Conservation (phyloP, 176 grass and related monocot genomes). For the Carex littledalei region DNA sequence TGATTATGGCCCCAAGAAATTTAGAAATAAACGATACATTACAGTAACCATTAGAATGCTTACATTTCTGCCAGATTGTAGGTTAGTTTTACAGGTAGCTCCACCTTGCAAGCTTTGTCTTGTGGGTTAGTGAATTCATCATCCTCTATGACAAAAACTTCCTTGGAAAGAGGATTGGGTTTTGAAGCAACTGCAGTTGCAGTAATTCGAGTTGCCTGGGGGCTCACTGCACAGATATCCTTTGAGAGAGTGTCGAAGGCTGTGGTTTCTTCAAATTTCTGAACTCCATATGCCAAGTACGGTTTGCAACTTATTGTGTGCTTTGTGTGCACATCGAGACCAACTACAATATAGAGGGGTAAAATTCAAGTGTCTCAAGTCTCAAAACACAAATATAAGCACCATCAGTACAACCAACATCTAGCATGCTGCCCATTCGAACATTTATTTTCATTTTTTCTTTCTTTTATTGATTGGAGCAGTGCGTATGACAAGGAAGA, state of each 20-base stretch:
- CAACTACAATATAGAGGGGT: conserved; percentile 43
- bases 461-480: not conserved
- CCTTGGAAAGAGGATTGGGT: conserved; percentile 52
- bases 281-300: conserved; percentile 26
- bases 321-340: conserved; percentile 78
- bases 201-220: conserved; percentile 33
- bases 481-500: not conserved
- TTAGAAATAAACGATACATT: not conserved
- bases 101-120: not conserved
- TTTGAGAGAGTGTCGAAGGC: conserved; percentile 30
- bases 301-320: conserved; percentile 51
- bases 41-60: not conserved
- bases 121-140: conserved; percentile 25
- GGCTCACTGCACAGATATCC: conserved; percentile 36
- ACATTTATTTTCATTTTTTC: not conserved
- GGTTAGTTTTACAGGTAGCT: conserved; percentile 4
- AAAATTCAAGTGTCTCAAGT: not conserved
- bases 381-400: not conserved
- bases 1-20: not conserved
- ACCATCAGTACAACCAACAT: conserved; percentile 24
- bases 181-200: conserved; percentile 15
- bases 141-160: conserved; percentile 68
- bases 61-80: conserved; percentile 19
- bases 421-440: not conserved
- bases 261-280: conserved; percentile 22